Conservation (phyloP, 495 filamentous ascomycete genomes). For the Trichoderma orchidacearum region DNA sequence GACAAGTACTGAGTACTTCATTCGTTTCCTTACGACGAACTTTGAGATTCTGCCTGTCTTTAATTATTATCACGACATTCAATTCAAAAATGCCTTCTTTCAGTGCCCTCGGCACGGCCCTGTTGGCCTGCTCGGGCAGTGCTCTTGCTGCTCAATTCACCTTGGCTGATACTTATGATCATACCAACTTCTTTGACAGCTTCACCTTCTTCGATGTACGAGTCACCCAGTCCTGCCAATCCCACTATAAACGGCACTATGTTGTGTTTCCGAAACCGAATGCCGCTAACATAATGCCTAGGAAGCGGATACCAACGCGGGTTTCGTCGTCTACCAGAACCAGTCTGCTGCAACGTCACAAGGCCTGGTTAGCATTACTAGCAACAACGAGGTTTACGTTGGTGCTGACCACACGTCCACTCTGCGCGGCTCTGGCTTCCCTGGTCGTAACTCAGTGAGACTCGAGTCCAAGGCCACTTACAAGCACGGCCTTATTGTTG, state of each 20-base stretch:
- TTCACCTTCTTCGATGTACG: constrained; percentile 34
- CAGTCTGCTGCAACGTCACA: constrained; percentile 32
- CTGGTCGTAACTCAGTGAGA: constrained; percentile 52
- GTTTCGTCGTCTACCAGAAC: constrained; percentile 51
- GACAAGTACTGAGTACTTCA: neutral
- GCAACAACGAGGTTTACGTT: constrained; percentile 28
- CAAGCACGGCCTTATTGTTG: constrained; percentile 54
- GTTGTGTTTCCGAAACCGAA: too few relatives aligned
- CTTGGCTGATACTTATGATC: constrained; percentile 29
- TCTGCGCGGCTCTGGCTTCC: constrained; percentile 4
- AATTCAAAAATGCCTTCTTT: constrained; percentile 26
- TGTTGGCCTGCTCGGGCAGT: constrained; percentile 19
- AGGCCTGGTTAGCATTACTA: constrained; percentile 36
- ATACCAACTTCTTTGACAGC: constrained; percentile 37
- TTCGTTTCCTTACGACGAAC: constrained; percentile 9
- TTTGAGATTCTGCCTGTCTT: neutral
- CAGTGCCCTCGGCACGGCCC: constrained; percentile 21
- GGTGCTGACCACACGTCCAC: constrained; percentile 26
- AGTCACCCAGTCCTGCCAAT: too few relatives aligned
- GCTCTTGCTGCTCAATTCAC: constrained; percentile 19
- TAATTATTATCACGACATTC: constrained; percentile 8
- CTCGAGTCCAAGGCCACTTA: constrained; percentile 53
- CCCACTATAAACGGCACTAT: too few relatives aligned
- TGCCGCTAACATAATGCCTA: constrained; percentile 6
- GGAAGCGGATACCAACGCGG: constrained; percentile 45